phyloP scores from a whole-genome alignment of 2,329 filamentous ascomycete species.

The Pseudonectria buxi region DNA sequence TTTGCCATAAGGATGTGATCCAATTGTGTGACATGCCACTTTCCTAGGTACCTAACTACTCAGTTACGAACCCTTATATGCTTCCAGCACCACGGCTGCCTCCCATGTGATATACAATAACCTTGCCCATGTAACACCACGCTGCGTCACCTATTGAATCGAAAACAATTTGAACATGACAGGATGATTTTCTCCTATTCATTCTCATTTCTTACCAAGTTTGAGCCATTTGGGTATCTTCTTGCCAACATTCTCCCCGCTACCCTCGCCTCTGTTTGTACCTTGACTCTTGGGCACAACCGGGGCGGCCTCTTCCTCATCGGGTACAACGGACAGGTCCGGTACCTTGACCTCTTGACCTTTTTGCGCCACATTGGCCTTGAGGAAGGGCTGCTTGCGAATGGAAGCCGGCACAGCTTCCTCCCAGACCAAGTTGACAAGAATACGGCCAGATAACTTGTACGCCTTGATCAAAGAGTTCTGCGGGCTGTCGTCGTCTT shows the following conservation, averaged over 20 bases:
- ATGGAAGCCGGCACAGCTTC: conserved; percentile 51
- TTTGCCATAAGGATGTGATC: conserved; percentile 2
- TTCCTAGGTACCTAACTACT: no score
- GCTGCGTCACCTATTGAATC: no score
- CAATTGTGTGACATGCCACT: not conserved
- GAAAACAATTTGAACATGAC: no score
- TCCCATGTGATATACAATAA: no score
- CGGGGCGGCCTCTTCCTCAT: conserved; percentile 28
- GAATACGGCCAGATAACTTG: conserved; percentile 61
- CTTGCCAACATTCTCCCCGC: conserved; percentile 56
- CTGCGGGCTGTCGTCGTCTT: conserved; percentile 37
- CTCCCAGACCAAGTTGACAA: conserved; percentile 73
- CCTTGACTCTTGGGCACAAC: conserved; percentile 19
- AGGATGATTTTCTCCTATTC: not conserved
- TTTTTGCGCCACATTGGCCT: conserved; percentile 47
- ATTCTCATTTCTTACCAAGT: conserved; percentile 57
- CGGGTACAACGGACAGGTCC: conserved; percentile 39
- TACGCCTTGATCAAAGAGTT: conserved; percentile 65
- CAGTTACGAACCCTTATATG: no score
- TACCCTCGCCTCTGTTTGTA: conserved; percentile 30
- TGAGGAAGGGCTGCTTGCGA: conserved; percentile 53
- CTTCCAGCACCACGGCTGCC: no score
- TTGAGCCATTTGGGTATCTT: conserved; percentile 72
- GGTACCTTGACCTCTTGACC: conserved; percentile 63
- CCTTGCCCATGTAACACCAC: conserved; percentile 1